These are phyloP conservation scores for Candida glucosophila DNA, from an alignment of 1,139 yeast genomes.

Conservation along the genomic window DNA sequence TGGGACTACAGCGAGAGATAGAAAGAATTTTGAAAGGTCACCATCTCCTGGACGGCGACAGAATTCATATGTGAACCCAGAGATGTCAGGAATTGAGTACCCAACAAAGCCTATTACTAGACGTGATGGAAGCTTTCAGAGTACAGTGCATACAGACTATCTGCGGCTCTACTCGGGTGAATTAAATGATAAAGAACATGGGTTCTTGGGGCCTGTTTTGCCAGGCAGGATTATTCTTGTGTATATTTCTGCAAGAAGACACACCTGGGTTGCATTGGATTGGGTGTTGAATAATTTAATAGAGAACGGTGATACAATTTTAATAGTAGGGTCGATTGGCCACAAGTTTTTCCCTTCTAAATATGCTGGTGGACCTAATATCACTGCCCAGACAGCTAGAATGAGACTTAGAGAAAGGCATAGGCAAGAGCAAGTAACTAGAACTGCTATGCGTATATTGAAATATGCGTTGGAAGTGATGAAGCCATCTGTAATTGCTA, in stretches of 20 bases:
- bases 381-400: constrained; percentile 19
- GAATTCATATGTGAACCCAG: constrained; percentile 1
- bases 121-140: constrained; percentile 42
- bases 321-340: constrained; percentile 40
- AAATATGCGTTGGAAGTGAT: constrained; percentile 38
- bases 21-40: constrained; percentile 10
- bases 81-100: constrained; percentile 13
- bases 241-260: constrained; percentile 60
- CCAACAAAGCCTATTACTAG: constrained; percentile 47
- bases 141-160: constrained; percentile 37
- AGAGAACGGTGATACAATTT: constrained; percentile 56
- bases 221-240: constrained; percentile 51
- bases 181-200: constrained; percentile 14
- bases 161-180: constrained; percentile 27
- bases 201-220: constrained; percentile 25
- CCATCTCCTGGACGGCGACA: constrained; percentile 10
- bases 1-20: constrained; percentile 5
- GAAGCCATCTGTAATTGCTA: constrained; percentile 42
- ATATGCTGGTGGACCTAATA: neutral
- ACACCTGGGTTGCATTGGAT: constrained; percentile 76
- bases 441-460: constrained; percentile 35
- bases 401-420: constrained; percentile 24
- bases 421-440: constrained; percentile 25
- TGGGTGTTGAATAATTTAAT: constrained; percentile 48
- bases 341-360: neutral